Base-by-base conservation (phyloP, 2,329 filamentous ascomycete species). In the Claviceps cyperi region DNA sequence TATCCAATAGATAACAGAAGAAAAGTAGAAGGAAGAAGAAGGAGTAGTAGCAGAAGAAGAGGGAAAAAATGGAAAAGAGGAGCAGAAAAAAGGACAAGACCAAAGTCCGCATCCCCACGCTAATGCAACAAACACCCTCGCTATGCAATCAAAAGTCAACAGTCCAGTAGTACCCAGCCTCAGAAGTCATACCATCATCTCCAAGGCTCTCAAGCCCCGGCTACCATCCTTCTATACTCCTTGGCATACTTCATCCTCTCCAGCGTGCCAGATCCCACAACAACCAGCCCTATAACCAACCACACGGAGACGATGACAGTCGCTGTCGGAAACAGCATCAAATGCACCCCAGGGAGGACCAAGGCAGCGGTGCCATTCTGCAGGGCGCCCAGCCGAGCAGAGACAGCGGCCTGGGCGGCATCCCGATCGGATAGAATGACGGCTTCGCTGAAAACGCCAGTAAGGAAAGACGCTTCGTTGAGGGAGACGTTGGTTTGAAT, bases 391-490 rank as follows among this genome's bases (percentile, higher is more conserved):
- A 73, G 62, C 19, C 74, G 66, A 3, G 70, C 62, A 52, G 75
- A 65, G 17, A 79, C 75, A 36, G 74, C 72, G 17, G 70, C 63
- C 53, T 73, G 66, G 22, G 77, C 77, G 46, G 67, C 56, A 43
- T 67, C 62, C 38, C 74, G 69, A 47, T 71, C 66, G 52, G 77
- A 80, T 58, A 74, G 64, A 59, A 78, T 63, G 14, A 76, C 68
- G 50, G 76, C 68, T 47, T 74, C 66, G 49, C 82, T 77, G 65
- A 88, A 88, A 57, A 84, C 75, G 48, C 84, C 84, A 14, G 76
- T 77, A 39, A 87, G 75, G 57, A 88, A 89, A 6, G 77, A 75
- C 15, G 84, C 83, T 62, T 86, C 81, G 64, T 83, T 81, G 52
- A 78, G 75, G 9, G 82, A 82, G 47, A 88, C 76, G 36, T 77